Base-by-base conservation (phyloP, 331 rosid species). In the Malus hybrid region DNA sequence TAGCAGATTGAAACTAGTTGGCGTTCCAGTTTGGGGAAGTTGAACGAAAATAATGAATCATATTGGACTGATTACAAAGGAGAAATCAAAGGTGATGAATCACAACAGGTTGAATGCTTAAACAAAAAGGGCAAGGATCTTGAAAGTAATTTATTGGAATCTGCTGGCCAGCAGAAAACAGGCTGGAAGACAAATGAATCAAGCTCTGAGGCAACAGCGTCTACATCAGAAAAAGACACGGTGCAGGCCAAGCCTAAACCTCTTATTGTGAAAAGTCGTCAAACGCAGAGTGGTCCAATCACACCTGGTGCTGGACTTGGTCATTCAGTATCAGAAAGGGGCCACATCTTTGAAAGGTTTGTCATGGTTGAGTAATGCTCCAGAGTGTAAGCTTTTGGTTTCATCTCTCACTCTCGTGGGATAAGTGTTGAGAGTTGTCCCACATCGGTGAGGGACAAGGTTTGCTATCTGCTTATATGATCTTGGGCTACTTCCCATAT, bases 221-320 rank as follows among this genome's bases (percentile, higher is more conserved):
- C 91, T 56, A 74, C 86, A 65, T 74, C 80, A 50, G 90, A 91
- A 76, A 91, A 91, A 83, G 99, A 90, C 56, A 39, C 22, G 28
- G 82, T 83, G 67, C 76, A 72, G 67, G 74, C 86, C 71, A 92
- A 77, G 83, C 39, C 76, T 80, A 90, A 78, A 92, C 55, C 71
- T 72, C 93, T 85, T 76, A 42, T 81, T 61, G 78, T 50, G 65
- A 90, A 84, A 86, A 73, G 57, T 82, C 91, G 93, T 75, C 96
- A 89, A 87, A 81, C 96, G 52, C 90, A 76, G 73, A 92, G 98
- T 82, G 99, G 98, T 75, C 99, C 99, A 1, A 88, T 92, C 48
- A 76, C 77, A 36, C 96, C 96, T 5, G 98, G 90, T 59, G 52
- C 76, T 79, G 91, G 86, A 83, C 80, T 95, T 50, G 75, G 86